phyloP scores from a whole-genome alignment of 2,329 filamentous ascomycete genomes.

The Aspergillus hortae region DNA sequence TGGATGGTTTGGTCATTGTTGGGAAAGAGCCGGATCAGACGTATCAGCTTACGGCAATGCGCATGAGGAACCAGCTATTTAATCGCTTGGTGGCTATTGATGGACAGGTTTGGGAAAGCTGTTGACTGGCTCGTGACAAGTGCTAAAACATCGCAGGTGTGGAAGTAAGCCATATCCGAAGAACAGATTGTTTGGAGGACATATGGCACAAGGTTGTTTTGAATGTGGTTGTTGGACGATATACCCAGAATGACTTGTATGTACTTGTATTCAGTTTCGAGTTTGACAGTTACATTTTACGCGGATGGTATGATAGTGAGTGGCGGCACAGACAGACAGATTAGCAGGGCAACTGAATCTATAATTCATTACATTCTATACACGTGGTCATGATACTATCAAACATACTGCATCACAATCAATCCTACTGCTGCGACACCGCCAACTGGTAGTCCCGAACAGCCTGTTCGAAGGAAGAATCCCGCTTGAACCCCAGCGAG shows the following conservation, averaged over 20 bases:
- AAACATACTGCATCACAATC: not conserved
- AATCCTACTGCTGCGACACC: conserved; percentile 10
- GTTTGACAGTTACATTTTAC: no score
- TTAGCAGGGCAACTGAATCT: no score
- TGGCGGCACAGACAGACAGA: no score
- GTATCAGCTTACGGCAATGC: conserved; percentile 66
- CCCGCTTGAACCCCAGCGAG: conserved; percentile 50
- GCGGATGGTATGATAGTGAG: no score
- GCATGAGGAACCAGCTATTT: conserved; percentile 72
- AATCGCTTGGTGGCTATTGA: conserved; percentile 72
- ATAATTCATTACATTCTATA: not conserved
- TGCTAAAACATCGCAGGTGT: conserved; percentile 23
- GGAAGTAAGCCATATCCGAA: conserved; percentile 12
- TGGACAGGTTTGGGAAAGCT: conserved; percentile 78
- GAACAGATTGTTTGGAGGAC: no score
- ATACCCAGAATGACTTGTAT: no score
- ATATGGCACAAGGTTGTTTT: no score
- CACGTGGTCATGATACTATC: conserved; percentile 1
- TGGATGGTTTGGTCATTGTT: conserved; percentile 68
- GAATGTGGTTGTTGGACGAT: no score
- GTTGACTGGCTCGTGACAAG: conserved; percentile 42
- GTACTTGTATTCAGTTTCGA: no score
- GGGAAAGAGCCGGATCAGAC: conserved; percentile 52
- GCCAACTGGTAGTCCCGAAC: conserved; percentile 55
- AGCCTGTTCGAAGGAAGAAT: conserved; percentile 52